These are phyloP conservation scores for Chlorophyllum brunneum DNA, from an alignment of 768 basidiomycete species.

Conservation along the genomic window DNA sequence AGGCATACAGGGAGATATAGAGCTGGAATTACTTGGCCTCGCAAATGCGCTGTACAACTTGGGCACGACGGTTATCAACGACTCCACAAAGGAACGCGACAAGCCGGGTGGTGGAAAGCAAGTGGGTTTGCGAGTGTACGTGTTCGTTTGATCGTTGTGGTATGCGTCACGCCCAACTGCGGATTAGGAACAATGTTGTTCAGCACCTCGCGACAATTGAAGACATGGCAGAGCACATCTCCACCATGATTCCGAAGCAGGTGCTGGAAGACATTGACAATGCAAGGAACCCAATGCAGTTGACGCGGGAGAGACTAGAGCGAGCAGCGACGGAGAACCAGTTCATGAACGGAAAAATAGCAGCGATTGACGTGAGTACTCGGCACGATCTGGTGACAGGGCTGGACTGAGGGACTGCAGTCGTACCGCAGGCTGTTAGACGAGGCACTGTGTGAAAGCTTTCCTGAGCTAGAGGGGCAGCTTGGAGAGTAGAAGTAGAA, in stretches of 20 bases:
- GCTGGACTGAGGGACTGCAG: constrained; percentile 31
- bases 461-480: constrained; percentile 56
- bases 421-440: constrained; percentile 66
- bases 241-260: constrained; percentile 71
- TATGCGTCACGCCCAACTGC: constrained; percentile 5
- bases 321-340: constrained; percentile 86
- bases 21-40: constrained; percentile 71
- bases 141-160: constrained; percentile 6
- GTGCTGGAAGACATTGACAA: constrained; percentile 78
- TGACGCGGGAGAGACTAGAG: constrained; percentile 78
- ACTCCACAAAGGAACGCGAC: constrained; percentile 77
- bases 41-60: constrained; percentile 78
- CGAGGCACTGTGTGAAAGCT: constrained; percentile 67
- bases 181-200: constrained; percentile 70
- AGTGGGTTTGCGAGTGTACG: constrained; percentile 74
- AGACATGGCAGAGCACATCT: constrained; percentile 57
- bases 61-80: constrained; percentile 79
- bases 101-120: constrained; percentile 68
- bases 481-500: constrained; percentile 18
- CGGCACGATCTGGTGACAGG: not conserved
- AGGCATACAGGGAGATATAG: constrained; percentile 70
- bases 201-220: constrained; percentile 64
- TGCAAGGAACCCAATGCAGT: constrained; percentile 74
- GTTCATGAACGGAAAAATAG: constrained; percentile 87
- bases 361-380: constrained; percentile 61